Evolutionary conservation across 495 filamentous ascomycete species (phyloP).

Genomic region (Symbiotaphrina buchneri): DNA sequence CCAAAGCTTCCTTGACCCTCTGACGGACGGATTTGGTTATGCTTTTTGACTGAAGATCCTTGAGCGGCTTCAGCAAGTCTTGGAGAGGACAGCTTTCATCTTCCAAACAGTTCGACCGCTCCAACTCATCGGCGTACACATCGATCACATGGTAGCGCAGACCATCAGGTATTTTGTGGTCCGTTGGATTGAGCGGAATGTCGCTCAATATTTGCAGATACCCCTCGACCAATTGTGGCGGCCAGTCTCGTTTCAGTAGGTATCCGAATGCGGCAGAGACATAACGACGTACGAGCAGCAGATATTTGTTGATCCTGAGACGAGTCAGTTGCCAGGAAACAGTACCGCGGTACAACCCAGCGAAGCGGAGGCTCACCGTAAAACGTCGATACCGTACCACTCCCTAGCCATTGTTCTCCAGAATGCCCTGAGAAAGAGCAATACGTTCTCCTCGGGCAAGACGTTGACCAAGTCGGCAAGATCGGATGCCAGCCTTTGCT

Average conservation of each 20-base stretch:
- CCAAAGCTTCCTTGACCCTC: constrained; percentile 46
- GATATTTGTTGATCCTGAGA: constrained; percentile 15
- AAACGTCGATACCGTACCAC: constrained; percentile 61
- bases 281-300: constrained; percentile 61
- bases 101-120: constrained; percentile 34
- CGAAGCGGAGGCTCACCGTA: too few species aligned
- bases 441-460: constrained; percentile 34
- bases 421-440: constrained; percentile 54
- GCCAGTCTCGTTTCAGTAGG: constrained; percentile 17
- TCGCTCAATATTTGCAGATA: constrained; percentile 16
- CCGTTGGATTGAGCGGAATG: constrained; percentile 18
- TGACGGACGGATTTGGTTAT: constrained; percentile 48
- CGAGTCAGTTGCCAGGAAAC: too few species aligned
- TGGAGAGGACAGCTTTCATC: constrained; percentile 22
- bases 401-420: constrained; percentile 76
- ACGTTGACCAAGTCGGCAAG: constrained; percentile 51
- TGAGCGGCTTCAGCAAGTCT: constrained; percentile 33
- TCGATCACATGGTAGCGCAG: constrained; percentile 75
- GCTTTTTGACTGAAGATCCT: constrained; percentile 27
- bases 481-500: constrained; percentile 61
- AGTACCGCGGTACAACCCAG: too few species aligned
- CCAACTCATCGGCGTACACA: constrained; percentile 74
- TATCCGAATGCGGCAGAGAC: constrained; percentile 42
- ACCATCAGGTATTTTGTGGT: constrained; percentile 46
- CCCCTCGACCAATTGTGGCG: constrained; percentile 10